These are phyloP conservation scores for Leucosporidium scottii DNA, from an alignment of 768 basidiomycete species.

Conservation along the genomic window DNA sequence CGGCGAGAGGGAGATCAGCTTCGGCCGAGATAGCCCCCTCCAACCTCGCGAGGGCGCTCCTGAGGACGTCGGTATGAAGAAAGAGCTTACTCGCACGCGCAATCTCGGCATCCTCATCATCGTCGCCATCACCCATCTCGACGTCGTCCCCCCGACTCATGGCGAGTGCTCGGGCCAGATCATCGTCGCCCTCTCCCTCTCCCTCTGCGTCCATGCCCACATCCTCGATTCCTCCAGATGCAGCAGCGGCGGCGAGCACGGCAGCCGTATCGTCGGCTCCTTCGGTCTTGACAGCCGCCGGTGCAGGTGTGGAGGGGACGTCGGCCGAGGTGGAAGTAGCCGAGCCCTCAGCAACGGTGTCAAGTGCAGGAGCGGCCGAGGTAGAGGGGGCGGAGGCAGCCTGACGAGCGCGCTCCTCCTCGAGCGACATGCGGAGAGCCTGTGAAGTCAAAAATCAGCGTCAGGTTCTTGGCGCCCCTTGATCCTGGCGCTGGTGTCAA, in stretches of 20 bases:
- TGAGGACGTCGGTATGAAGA: too few species aligned
- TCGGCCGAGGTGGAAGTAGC: constrained; percentile 32
- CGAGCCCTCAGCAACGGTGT: constrained; percentile 43
- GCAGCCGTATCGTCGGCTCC: constrained; percentile 23
- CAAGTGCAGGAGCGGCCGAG: constrained; percentile 37
- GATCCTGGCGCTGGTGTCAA: too few species aligned
- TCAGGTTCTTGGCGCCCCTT: too few species aligned
- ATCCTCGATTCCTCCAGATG: constrained; percentile 29
- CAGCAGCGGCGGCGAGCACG: neutral
- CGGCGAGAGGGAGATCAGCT: neutral
- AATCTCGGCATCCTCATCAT: constrained; percentile 70
- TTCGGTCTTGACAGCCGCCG: constrained; percentile 19
- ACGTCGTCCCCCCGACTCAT: constrained; percentile 47
- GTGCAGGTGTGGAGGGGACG: too few species aligned
- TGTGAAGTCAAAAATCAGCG: constrained; percentile 39
- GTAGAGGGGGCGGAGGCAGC: constrained; percentile 45
- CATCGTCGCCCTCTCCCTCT: constrained; percentile 71
- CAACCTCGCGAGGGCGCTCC: too few species aligned
- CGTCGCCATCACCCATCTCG: constrained; percentile 49
- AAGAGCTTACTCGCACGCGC: constrained; percentile 64
- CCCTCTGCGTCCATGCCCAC: constrained; percentile 29
- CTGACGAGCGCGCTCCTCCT: constrained; percentile 76
- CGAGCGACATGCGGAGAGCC: constrained; percentile 96
- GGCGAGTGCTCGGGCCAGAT: constrained; percentile 66
- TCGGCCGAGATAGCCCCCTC: too few species aligned